Evolutionary conservation across 176 grass and related monocot genomes (phyloP).

Genomic region (Coix lacrymajobi): DNA sequence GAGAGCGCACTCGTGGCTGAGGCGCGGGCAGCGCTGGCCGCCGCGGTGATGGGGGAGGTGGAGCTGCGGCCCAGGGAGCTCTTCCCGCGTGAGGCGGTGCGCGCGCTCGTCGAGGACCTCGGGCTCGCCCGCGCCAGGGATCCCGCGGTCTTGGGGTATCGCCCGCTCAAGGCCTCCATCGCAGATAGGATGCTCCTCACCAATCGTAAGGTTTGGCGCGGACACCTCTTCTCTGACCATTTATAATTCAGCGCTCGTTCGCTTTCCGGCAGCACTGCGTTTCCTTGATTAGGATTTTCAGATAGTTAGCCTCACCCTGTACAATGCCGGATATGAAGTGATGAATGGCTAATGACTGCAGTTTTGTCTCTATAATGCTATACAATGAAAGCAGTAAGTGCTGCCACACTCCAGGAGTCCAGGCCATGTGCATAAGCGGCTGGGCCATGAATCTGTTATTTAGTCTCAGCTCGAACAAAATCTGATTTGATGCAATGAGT

Average conservation of each 20-base stretch:
- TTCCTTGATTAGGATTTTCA: neutral
- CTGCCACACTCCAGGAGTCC: neutral
- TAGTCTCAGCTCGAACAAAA: neutral
- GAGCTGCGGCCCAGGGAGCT: slow-evolving; percentile 55
- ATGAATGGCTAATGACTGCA: neutral
- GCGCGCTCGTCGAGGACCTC: slow-evolving; percentile 69
- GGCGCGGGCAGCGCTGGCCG: slow-evolving; percentile 47
- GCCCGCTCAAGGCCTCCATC: slow-evolving; percentile 49
- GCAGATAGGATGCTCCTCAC: slow-evolving; percentile 62
- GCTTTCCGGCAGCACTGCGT: neutral
- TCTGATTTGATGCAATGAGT: neutral
- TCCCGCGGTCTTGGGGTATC: slow-evolving; percentile 43
- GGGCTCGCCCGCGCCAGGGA: slow-evolving; percentile 46
- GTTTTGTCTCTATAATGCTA: neutral
- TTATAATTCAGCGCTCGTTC: neutral
- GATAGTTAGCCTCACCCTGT: neutral
- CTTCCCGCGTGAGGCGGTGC: slow-evolving; percentile 53
- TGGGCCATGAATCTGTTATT: neutral
- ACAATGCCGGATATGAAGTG: neutral
- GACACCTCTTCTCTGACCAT: neutral
- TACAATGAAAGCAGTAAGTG: neutral
- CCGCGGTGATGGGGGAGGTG: slow-evolving; percentile 21
- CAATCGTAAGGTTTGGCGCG: slow-evolving; percentile 52
- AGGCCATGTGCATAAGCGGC: neutral
- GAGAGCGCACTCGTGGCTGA: slow-evolving; percentile 56